Conservation (phyloP, 2,329 filamentous ascomycete genomes). For the Penicillium sp. region DNA sequence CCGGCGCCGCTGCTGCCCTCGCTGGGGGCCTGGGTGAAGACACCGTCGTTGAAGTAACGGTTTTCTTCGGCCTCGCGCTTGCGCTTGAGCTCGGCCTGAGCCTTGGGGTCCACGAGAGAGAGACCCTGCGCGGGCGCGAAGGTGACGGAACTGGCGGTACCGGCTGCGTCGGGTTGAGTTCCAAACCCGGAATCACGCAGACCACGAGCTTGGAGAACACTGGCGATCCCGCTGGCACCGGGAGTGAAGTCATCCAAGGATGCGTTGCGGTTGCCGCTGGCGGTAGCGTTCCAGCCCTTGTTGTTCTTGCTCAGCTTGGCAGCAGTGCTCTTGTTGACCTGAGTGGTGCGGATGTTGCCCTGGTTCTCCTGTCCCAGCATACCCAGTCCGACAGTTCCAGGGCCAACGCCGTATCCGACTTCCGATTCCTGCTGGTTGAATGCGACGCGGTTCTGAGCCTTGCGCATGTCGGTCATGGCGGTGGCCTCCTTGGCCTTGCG, state of each 20-base stretch:
- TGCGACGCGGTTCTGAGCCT: constrained; percentile 92
- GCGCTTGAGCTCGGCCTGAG: constrained; percentile 79
- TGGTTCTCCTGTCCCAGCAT: constrained; percentile 92
- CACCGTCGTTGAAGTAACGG: constrained; percentile 95
- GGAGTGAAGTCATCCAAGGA: constrained; percentile 78
- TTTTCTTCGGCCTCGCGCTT: constrained; percentile 95
- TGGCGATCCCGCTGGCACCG: constrained; percentile 60
- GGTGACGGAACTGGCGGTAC: constrained; percentile 82
- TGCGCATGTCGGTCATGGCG: constrained; percentile 94
- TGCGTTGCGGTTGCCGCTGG: constrained; percentile 62
- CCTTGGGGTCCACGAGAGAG: constrained; percentile 92
- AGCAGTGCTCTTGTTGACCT: constrained; percentile 89
- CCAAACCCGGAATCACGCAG: constrained; percentile 82
- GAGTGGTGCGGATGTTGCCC: constrained; percentile 81
- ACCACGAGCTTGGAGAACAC: constrained; percentile 75
- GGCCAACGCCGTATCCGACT: constrained; percentile 83
- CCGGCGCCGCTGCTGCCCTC: constrained; percentile 49
- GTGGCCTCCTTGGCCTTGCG: constrained; percentile 95
- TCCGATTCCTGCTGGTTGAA: constrained; percentile 96
- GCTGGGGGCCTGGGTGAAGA: constrained; percentile 80
- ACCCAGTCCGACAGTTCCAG: constrained; percentile 82
- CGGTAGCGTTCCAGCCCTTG: constrained; percentile 82
- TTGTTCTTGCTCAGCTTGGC: constrained; percentile 94
- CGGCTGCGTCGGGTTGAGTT: constrained; percentile 63
- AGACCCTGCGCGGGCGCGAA: constrained; percentile 95